phyloP scores from a whole-genome alignment of 805 yeast genomes.

The Pichia nanzhaoensis region DNA sequence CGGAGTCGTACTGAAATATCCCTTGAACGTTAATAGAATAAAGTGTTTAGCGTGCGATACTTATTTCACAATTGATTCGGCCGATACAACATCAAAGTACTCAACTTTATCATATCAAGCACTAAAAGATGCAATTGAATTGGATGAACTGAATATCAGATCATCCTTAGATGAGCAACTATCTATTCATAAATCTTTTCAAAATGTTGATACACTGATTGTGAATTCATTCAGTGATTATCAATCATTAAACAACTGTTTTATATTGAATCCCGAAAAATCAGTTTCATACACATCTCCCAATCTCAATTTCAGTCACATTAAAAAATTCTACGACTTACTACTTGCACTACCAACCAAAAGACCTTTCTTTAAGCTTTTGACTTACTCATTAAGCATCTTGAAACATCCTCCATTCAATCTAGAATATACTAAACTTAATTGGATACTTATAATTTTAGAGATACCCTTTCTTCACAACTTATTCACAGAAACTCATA shows the following conservation, averaged over 20 bases:
- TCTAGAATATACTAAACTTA: conserved; percentile 37
- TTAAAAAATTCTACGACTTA: conserved; percentile 40
- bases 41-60: conserved; percentile 17
- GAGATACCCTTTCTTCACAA: conserved; percentile 60
- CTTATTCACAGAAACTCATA: conserved; percentile 31
- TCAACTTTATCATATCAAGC: background rate
- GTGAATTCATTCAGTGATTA: conserved; percentile 41
- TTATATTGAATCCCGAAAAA: conserved; percentile 30
- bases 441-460: conserved; percentile 58
- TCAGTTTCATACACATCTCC: conserved; percentile 34
- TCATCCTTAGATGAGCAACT: background rate
- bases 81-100: background rate
- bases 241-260: conserved; percentile 47
- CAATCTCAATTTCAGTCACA: conserved; percentile 43
- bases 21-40: conserved; percentile 10
- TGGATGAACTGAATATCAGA: background rate
- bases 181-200: conserved; percentile 24
- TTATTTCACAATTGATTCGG: background rate
- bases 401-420: conserved; percentile 44
- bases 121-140: background rate
- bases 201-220: conserved; percentile 46
- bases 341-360: conserved; percentile 50
- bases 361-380: conserved; percentile 50
- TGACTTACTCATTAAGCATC: conserved; percentile 44
- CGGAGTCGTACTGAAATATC: conserved; percentile 14